Conservation (phyloP, 2,329 filamentous ascomycete species). For the Mycogone perniciosa region DNA sequence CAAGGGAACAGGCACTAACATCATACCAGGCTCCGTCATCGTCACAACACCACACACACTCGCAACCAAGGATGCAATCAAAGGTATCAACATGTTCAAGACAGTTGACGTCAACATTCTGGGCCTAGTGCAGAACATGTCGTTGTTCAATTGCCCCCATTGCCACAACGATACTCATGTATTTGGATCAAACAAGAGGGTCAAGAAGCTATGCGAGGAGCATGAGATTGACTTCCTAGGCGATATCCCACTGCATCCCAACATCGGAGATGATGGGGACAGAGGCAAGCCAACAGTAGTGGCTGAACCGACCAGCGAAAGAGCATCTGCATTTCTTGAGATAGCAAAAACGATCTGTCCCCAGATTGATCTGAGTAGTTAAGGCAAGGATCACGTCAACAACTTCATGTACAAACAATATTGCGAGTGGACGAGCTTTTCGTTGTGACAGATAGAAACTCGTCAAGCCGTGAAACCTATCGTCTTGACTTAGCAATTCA, state of each 20-base stretch:
- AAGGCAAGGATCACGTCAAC: background rate
- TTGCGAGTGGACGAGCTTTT: background rate
- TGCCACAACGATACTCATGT: slow-evolving; percentile 70
- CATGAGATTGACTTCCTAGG: slow-evolving; percentile 75
- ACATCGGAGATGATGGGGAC: slow-evolving; percentile 83
- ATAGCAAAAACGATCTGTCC: slow-evolving; percentile 55
- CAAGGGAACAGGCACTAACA: background rate
- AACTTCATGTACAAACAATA: background rate
- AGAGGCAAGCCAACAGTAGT: slow-evolving; percentile 85
- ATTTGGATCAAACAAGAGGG: slow-evolving; percentile 62
- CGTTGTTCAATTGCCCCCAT: slow-evolving; percentile 71
- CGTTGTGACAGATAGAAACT: background rate
- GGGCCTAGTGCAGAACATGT: slow-evolving; percentile 91
- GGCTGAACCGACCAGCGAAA: slow-evolving; percentile 68
- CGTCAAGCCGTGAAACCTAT: slow-evolving; percentile 12
- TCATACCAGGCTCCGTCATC: slow-evolving; percentile 61
- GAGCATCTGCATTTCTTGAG: slow-evolving; percentile 63
- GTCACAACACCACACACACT: slow-evolving; percentile 93
- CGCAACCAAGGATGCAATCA: slow-evolving; percentile 83
- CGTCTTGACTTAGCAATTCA: slow-evolving; percentile 13
- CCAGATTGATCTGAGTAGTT: slow-evolving; percentile 34
- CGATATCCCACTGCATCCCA: slow-evolving; percentile 80
- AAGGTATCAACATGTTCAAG: slow-evolving; percentile 88
- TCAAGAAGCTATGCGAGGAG: slow-evolving; percentile 62
- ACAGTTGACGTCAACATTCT: slow-evolving; percentile 75